Evolutionary conservation across 345 rosid species (phyloP), one percentile per base, ranked within the genome.

Genomic region (Populus ilicifolia): DNA sequence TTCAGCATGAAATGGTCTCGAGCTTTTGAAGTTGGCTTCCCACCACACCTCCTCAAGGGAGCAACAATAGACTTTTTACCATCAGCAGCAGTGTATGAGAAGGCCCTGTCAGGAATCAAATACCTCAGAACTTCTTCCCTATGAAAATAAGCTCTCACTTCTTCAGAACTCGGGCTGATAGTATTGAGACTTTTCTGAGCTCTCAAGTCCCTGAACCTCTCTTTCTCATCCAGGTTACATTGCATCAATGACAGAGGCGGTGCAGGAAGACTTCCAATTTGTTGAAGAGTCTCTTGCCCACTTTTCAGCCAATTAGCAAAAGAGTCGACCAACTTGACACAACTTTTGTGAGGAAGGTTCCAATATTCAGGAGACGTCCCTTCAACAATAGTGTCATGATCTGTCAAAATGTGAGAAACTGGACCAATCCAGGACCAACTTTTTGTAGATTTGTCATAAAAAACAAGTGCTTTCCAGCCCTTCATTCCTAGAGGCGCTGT

Each of bases 21-120:
- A 67, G 99, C 97, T 86, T 96, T 96, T 64, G 99, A 94, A 81
- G 99, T 96, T 78, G 99, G 99, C 89, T 96, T 96, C 67, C 99
- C 99, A 25, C 99, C 98, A 65, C 98, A 90, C 85, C 99, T 94
- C 88, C 98, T 92, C 86, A 96, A 82, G 41, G 99, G 99, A 75
- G 99, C 98, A 83, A 96, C 99, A 72, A 94, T 85, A 17, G 99
- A 92, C 75, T 94, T 96, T 79, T 84, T 94, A 78, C 99, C 98
- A 90, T 96, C 99, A 75, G 98, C 97, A 81, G 98, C 97, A 11
- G 97, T 96, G 84, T 94, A 96, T 65, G 85, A 86, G 88, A 96
- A 96, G 75, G 99, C 97, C 89, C 99, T 91, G 81, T 96, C 99
- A 48, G 99, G 98, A 83, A 96, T 94, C 21, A 97, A 94, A 80